phyloP scores from a whole-genome alignment of 73 alveolate genomes.

The Paramecium caudatum region DNA sequence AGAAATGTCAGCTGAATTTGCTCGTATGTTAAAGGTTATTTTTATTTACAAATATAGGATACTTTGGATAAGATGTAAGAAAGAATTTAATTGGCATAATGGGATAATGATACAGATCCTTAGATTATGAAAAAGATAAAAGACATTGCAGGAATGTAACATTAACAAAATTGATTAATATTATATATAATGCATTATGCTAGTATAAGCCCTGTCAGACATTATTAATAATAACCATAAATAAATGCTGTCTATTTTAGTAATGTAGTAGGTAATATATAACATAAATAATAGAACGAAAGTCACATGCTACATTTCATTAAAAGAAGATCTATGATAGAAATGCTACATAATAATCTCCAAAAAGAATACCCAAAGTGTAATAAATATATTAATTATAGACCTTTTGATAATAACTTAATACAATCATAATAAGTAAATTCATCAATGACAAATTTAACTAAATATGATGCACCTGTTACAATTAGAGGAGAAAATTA shows the following conservation, averaged over 20 bases:
- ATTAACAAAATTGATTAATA: constrained; percentile 49
- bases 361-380: neutral
- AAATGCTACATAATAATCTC: neutral
- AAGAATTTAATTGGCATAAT: constrained; percentile 85
- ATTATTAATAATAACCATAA: neutral
- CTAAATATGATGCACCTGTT: neutral
- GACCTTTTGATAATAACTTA: no score
- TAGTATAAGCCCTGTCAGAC: no score
- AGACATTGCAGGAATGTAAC: constrained; percentile 81
- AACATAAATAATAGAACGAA: neutral
- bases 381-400: no score
- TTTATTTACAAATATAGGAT: constrained; percentile 52
- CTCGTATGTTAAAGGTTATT: constrained; percentile 84
- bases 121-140: constrained; percentile 83
- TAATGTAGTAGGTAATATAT: neutral
- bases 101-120: constrained; percentile 91
- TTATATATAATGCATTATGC: no score
- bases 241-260: neutral
- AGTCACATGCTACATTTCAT: neutral
- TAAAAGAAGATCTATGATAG: neutral
- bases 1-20: constrained; percentile 88
- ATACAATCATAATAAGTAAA: no score
- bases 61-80: constrained; percentile 89
- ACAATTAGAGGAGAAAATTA: neutral
- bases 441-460: no score